Conservation (phyloP, 139 green algal genomes). For the Chlamydomonas eustigma region DNA sequence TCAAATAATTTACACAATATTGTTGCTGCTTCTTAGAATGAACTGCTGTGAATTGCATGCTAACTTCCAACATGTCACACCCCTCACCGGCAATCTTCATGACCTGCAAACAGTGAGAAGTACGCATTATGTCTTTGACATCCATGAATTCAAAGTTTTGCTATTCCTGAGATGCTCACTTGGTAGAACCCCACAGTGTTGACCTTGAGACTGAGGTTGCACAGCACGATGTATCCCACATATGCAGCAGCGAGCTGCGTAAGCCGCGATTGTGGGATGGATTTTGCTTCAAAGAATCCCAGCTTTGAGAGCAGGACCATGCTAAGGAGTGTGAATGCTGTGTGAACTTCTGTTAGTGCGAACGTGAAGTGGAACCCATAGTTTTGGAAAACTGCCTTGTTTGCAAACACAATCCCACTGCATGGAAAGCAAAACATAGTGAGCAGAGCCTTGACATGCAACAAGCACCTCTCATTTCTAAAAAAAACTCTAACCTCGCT, state of each 20-base stretch:
- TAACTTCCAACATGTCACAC: no score
- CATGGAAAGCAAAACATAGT: neutral
- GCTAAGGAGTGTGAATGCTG: slow-evolving; percentile 40
- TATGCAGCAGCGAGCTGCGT: slow-evolving; percentile 67
- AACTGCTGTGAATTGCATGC: no score
- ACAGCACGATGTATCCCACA: slow-evolving; percentile 84
- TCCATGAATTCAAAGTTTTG: neutral
- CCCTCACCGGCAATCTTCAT: slow-evolving; percentile 71
- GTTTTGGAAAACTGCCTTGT: slow-evolving; percentile 72
- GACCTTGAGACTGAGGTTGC: slow-evolving; percentile 81
- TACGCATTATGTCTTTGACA: no score
- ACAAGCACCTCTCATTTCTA: neutral
- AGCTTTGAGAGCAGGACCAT: slow-evolving; percentile 16
- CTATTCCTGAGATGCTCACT: slow-evolving; percentile 24
- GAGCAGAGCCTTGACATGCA: neutral
- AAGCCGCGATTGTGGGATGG: slow-evolving; percentile 38
- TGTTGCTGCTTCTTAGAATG: no score
- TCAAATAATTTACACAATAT: no score
- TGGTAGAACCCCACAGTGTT: slow-evolving; percentile 72
- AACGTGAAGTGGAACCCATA: slow-evolving; percentile 63
- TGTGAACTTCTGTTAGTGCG: slow-evolving; percentile 46
- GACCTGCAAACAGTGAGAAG: slow-evolving; percentile 37
- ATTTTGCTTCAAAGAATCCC: slow-evolving; percentile 51
- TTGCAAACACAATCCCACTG: slow-evolving; percentile 70
- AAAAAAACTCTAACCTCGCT: neutral